phyloP scores from a whole-genome alignment of 306 rosid species.

The Vigna nakashimae region DNA sequence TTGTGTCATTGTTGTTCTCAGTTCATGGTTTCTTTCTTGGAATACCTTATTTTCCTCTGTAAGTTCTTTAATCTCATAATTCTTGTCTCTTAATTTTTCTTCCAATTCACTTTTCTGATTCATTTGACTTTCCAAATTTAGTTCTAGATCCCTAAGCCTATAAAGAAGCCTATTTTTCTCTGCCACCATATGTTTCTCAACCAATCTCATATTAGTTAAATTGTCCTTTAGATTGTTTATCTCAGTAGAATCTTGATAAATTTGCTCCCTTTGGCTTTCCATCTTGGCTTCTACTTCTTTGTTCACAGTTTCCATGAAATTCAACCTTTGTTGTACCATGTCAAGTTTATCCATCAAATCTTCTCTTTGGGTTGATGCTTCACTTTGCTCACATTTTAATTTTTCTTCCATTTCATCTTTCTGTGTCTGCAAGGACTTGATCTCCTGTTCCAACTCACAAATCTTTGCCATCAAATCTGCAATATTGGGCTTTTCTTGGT shows the following conservation, averaged over 20 bases:
- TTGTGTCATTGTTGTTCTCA: constrained; percentile 48
- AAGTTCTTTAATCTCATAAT: constrained; percentile 38
- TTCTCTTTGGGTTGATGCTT: constrained; percentile 42
- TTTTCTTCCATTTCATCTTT: constrained; percentile 56
- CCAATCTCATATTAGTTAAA: constrained; percentile 41
- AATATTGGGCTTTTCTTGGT: constrained; percentile 38
- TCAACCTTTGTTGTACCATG: constrained; percentile 50
- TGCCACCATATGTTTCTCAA: constrained; percentile 41
- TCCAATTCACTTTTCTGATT: constrained; percentile 49
- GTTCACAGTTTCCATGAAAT: constrained; percentile 46
- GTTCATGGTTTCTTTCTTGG: constrained; percentile 48
- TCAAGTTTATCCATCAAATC: constrained; percentile 46
- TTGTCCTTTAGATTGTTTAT: constrained; percentile 52
- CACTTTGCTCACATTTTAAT: constrained; percentile 25
- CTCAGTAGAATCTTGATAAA: constrained; percentile 34
- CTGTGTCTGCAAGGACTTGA: constrained; percentile 35
- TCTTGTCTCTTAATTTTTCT: constrained; percentile 39
- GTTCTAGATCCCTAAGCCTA: constrained; percentile 53
- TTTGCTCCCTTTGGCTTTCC: constrained; percentile 45
- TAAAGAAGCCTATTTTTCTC: constrained; percentile 50
- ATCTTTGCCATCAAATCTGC: constrained; percentile 41
- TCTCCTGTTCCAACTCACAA: constrained; percentile 42
- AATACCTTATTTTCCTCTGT: constrained; percentile 51
- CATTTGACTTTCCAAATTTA: constrained; percentile 49
- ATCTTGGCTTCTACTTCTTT: constrained; percentile 50